These are phyloP conservation scores for maize (Zea mays) DNA, from an alignment of 176 grass and related monocot species.

Conservation along the genomic window DNA sequence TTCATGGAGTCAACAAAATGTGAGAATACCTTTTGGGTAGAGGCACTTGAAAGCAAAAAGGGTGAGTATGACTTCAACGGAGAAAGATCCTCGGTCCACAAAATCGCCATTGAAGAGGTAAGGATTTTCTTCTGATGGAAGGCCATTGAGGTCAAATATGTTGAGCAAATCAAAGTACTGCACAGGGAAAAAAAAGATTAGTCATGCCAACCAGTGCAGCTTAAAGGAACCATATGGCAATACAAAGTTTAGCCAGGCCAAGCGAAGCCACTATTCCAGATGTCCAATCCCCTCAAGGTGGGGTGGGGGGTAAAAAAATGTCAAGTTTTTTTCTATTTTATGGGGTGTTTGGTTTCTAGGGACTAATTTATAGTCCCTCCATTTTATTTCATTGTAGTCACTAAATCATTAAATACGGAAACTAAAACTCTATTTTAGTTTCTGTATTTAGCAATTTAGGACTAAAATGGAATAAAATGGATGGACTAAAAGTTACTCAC, in stretches of 20 bases:
- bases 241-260: neutral
- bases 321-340: neutral
- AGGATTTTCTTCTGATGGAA: slow-evolving; percentile 95
- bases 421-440: no score
- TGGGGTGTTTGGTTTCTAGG: no score
- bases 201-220: neutral
- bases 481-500: no score
- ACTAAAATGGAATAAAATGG: no score
- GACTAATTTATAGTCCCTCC: no score
- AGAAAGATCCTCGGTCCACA: slow-evolving; percentile 96
- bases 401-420: no score
- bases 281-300: neutral
- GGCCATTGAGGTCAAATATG: slow-evolving; percentile 92
- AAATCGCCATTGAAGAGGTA: slow-evolving; percentile 99
- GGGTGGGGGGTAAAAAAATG: neutral
- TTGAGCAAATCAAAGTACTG: slow-evolving; percentile 93
- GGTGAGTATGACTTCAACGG: slow-evolving; percentile 90
- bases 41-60: slow-evolving; percentile 95
- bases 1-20: slow-evolving; percentile 12
- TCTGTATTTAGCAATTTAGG: no score
- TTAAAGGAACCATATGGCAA: slow-evolving; percentile 1
- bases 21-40: slow-evolving; percentile 63
- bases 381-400: no score
- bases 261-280: neutral
- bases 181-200: slow-evolving; percentile 25